These are phyloP conservation scores for Rauvolfia tetraphylla DNA, from an alignment of 257 asterid species.

Conservation along the genomic window DNA sequence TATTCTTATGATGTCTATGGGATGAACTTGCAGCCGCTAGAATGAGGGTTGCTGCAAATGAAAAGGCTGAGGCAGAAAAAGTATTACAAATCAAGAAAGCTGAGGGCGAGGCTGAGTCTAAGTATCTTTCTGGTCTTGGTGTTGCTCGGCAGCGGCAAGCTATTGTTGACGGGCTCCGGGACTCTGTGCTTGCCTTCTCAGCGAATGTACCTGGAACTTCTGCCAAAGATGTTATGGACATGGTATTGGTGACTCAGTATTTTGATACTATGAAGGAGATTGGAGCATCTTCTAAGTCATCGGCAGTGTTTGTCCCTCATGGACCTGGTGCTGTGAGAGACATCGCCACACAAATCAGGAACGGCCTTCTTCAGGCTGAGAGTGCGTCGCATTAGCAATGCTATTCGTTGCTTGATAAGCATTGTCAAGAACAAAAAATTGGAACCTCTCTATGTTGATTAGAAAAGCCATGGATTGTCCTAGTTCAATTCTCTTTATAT, in stretches of 20 bases:
- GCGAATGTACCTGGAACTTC: conserved; percentile 42
- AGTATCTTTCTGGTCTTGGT: conserved; percentile 40
- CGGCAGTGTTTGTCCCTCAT: conserved; percentile 37
- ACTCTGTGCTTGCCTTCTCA: conserved; percentile 38
- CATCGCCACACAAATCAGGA: conserved; percentile 35
- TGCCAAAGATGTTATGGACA: conserved; percentile 41
- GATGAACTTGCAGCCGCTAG: conserved; percentile 35
- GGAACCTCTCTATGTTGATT: not conserved
- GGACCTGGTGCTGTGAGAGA: conserved; percentile 48
- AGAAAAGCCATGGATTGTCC: not conserved
- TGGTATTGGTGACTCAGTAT: conserved; percentile 42
- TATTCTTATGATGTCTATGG: conserved; percentile 6
- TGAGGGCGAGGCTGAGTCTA: conserved; percentile 46
- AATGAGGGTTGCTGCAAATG: conserved; percentile 42
- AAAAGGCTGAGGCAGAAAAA: conserved; percentile 48
- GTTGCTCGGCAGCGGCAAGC: conserved; percentile 48
- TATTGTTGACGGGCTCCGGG: conserved; percentile 38
- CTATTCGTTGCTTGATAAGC: not conserved
- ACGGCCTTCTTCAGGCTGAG: conserved; percentile 37
- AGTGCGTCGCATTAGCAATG: conserved; percentile 12
- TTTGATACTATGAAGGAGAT: conserved; percentile 42
- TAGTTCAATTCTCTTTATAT: not conserved
- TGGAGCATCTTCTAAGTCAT: conserved; percentile 38
- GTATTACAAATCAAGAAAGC: conserved; percentile 40
- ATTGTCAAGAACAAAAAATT: not conserved